Conservation (phyloP, 75 land plant species). For the Cunninghamia lanceolata region DNA sequence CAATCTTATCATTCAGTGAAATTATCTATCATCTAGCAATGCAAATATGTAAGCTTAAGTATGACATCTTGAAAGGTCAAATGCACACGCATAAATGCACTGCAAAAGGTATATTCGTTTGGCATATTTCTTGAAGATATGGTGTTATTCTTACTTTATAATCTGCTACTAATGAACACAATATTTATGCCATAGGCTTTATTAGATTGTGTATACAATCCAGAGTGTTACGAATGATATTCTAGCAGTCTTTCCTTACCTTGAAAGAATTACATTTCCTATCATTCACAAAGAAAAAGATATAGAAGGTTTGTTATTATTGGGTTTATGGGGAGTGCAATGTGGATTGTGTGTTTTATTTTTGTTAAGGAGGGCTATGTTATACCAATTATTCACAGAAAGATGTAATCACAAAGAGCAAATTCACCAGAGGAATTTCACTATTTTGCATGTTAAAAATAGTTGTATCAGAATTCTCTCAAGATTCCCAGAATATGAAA, state of each 20-base stretch:
- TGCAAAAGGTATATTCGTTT: too few species aligned
- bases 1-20: too few species aligned
- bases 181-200: background rate
- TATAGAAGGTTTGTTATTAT: background rate
- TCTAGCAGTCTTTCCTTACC: background rate
- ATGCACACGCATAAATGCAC: too few species aligned
- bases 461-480: background rate
- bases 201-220: background rate
- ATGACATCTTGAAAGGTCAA: too few species aligned
- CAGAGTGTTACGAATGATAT: background rate
- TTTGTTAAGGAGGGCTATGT: background rate
- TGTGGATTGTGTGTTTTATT: background rate
- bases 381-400: background rate
- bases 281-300: background rate
- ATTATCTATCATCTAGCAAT: too few species aligned
- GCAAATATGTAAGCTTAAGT: too few species aligned
- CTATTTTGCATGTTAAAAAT: background rate
- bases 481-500: background rate
- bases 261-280: background rate
- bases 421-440: background rate
- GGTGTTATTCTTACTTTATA: too few species aligned
- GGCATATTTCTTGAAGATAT: too few species aligned
- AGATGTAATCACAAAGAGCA: background rate
- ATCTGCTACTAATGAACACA: too few species aligned
- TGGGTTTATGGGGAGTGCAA: background rate